Evolutionary conservation across 306 rosid species (phyloP).

Genomic region (Neltuma alba): DNA sequence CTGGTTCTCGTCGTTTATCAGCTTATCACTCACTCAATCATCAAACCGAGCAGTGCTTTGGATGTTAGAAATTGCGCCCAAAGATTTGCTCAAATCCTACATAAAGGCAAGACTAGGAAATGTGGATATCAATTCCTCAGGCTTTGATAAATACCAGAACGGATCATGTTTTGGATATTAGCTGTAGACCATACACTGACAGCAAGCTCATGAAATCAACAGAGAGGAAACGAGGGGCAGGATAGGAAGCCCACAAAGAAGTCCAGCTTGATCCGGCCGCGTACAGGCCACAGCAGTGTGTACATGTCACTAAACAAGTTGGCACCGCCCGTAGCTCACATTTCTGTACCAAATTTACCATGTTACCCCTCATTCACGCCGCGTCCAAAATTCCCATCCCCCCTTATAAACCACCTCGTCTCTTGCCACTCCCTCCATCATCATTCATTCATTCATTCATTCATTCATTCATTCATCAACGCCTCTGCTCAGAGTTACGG

Average conservation of each 20-base stretch:
- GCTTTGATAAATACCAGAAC: not conserved
- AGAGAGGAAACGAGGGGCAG: not conserved
- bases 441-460: not conserved
- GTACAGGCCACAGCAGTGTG: constrained; percentile 30
- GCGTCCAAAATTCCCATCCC: constrained; percentile 31
- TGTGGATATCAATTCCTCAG: not conserved
- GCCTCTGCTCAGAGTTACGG: not conserved
- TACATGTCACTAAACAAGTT: constrained; percentile 21
- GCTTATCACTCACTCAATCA: not conserved
- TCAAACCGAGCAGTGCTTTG: not conserved
- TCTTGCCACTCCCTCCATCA: constrained; percentile 17
- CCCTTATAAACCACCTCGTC: not conserved
- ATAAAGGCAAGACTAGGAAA: not conserved
- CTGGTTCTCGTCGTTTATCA: not conserved
- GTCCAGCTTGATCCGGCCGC: constrained; percentile 46
- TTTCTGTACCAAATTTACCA: not conserved
- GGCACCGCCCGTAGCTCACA: constrained; percentile 2
- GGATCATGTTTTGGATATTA: not conserved
- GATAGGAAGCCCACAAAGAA: constrained; percentile 22
- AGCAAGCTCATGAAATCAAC: not conserved
- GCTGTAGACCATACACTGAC: not conserved
- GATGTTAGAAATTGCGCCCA: not conserved
- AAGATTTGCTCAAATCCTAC: not conserved
- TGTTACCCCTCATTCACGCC: constrained; percentile 29
- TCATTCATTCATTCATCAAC: no score